phyloP scores from a whole-genome alignment of 106 monocot genomes.

The Dendrobium huoshanense region DNA sequence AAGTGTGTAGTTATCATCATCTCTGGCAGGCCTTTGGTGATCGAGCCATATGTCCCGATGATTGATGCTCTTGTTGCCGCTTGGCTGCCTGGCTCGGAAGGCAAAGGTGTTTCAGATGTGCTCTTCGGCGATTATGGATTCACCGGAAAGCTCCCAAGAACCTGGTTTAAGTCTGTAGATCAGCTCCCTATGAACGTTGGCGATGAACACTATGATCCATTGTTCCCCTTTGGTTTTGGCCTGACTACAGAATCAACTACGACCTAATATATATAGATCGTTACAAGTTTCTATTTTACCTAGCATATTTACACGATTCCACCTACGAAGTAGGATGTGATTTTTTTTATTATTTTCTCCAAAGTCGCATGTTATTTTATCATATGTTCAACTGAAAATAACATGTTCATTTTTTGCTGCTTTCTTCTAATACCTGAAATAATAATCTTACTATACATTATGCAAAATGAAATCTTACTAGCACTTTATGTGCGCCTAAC shows the following conservation, averaged over 20 bases:
- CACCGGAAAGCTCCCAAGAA: constrained; percentile 52
- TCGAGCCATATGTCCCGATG: constrained; percentile 32
- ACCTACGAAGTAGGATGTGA: background rate
- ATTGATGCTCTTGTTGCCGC: constrained; percentile 71
- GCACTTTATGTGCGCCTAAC: background rate
- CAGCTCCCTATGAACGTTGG: constrained; percentile 80
- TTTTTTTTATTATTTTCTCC: background rate
- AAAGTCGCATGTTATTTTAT: background rate
- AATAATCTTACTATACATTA: background rate
- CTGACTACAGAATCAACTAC: constrained; percentile 29
- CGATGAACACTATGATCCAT: constrained; percentile 62
- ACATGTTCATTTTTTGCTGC: background rate
- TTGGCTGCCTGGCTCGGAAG: constrained; percentile 77
- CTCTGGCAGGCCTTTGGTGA: constrained; percentile 52
- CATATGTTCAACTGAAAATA: background rate
- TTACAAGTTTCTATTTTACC: too few species aligned
- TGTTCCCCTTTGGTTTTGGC: constrained; percentile 70
- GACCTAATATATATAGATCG: background rate
- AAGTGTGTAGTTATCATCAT: constrained; percentile 62
- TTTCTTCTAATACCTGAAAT: background rate
- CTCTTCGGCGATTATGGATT: constrained; percentile 80
- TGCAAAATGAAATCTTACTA: background rate
- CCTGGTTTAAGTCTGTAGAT: constrained; percentile 72
- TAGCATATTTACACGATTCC: background rate
- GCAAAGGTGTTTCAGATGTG: constrained; percentile 54